A percentile compares a stretch with the other conserved stretches of the same genome.
Evolutionary conservation across 108 stramenopile genomes (phyloP).

Genomic region (Stephanodiscus triporus): DNA sequence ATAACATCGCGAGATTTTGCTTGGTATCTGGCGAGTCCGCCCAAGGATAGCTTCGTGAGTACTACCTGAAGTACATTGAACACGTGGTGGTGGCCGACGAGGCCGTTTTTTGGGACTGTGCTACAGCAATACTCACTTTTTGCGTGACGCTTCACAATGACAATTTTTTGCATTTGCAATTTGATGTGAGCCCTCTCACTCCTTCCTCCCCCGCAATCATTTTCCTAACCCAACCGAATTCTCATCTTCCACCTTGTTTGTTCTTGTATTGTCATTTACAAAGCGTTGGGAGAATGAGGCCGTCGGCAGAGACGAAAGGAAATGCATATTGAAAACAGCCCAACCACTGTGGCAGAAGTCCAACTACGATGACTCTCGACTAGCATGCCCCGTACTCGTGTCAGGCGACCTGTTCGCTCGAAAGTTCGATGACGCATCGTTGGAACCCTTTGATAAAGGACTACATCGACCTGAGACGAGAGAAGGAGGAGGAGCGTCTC

Average conservation of each 20-base stretch:
- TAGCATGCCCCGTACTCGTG: slow-evolving; percentile 82
- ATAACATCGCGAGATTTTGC: slow-evolving; percentile 91
- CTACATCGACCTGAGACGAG: slow-evolving; percentile 69
- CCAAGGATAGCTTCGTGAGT: slow-evolving; percentile 71
- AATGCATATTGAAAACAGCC: slow-evolving; percentile 89
- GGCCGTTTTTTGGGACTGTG: slow-evolving; percentile 93
- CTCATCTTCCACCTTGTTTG: too few species aligned
- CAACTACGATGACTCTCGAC: slow-evolving; percentile 86
- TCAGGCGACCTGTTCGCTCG: slow-evolving; percentile 87
- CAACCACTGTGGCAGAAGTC: slow-evolving; percentile 90
- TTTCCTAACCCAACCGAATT: too few species aligned
- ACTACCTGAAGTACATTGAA: slow-evolving; percentile 79
- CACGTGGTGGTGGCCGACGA: slow-evolving; percentile 96
- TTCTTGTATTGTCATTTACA: too few species aligned
- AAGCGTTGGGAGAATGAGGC: slow-evolving; percentile 91
- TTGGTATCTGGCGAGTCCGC: slow-evolving; percentile 75
- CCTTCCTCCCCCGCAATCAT: too few species aligned
- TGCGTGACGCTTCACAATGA: slow-evolving; percentile 88
- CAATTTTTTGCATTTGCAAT: slow-evolving; percentile 91
- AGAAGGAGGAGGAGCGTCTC: slow-evolving; percentile 55
- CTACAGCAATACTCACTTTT: slow-evolving; percentile 85
- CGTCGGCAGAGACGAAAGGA: slow-evolving; percentile 70
- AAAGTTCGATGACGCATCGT: slow-evolving; percentile 78
- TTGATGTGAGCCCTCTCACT: slow-evolving; percentile 73
- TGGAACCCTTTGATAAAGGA: slow-evolving; percentile 74